Base-by-base conservation (phyloP, 225 moss, liverwort and hornwort species). In the Sphagnum contortum region DNA sequence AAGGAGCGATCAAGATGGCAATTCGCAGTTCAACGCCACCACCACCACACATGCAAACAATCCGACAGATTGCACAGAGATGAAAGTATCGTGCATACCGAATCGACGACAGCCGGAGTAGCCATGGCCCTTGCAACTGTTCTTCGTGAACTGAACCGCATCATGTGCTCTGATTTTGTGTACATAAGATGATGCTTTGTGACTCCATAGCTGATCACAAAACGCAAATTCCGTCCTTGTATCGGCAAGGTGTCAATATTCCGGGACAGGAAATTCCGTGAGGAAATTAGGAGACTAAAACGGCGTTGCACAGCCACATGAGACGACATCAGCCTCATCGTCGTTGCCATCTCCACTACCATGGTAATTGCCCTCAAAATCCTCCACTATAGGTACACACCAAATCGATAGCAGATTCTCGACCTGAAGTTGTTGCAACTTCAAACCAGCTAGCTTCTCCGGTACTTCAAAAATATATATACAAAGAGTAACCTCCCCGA, bases 261-360 rank as follows among this genome's bases (percentile, higher is more conserved):
- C 5, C 51, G 62, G 3, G 13, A 12, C 8, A 59, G 12, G 9
- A 56, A 9, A 64, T 71, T 76, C 60, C 47, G 52, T 11, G 61
- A 8, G 53, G 29, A 29, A 0, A 29, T 29, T 29, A 69, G 60
- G 10, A 62, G 70, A 46, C 68, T 13, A 5, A 74, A 68, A 48
- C 66, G 75, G 58, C 62, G 78, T 73, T 71, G 46, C 64, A 69
- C 55, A 0, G 84, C 68, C 5, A 66, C 66, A 51, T 45, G 12
- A 44, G 47, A 55, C 44, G 66, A 70, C 66, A 29, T 74, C 3
- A 72, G 57, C 57, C 49, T 66, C 62, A 77, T 57, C 0, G 55
- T 65, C 3, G 76, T 56, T 45, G 69, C 64, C 71, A 76, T 78
- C 2, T 69, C 74, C 74, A 29, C 57, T 1, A 53, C 29, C 29